phyloP scores from a whole-genome alignment of 495 filamentous ascomycete species.

The Apiosordaria backusii region DNA sequence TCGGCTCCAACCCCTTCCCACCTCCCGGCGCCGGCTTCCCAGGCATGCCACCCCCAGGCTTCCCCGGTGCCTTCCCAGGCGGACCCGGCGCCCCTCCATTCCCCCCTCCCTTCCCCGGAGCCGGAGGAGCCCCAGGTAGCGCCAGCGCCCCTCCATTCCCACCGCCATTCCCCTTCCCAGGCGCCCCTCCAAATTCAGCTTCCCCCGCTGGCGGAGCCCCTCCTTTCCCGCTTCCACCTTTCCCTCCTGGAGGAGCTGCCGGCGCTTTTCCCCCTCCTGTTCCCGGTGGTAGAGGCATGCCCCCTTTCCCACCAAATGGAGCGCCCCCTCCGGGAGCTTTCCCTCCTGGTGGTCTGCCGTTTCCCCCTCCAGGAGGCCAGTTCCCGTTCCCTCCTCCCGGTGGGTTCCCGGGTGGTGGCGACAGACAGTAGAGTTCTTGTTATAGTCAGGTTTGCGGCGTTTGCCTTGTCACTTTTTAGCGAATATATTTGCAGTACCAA shows the following conservation, averaged over 20 bases:
- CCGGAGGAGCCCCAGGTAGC: neutral
- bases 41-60: constrained; percentile 31
- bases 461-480: too few relatives aligned
- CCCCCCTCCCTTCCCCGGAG: constrained; percentile 13
- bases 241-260: constrained; percentile 5
- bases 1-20: constrained; percentile 38
- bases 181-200: constrained; percentile 8
- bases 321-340: neutral
- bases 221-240: constrained; percentile 18
- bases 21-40: constrained; percentile 49
- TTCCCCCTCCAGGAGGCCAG: neutral
- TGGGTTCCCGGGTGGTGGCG: constrained; percentile 28
- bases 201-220: neutral
- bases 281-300: constrained; percentile 37
- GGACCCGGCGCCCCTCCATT: constrained; percentile 36
- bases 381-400: constrained; percentile 41
- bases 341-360: constrained; percentile 13
- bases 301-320: constrained; percentile 34
- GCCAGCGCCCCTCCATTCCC: constrained; percentile 12
- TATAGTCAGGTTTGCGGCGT: too few relatives aligned
- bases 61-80: constrained; percentile 34
- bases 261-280: constrained; percentile 38
- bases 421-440: neutral
- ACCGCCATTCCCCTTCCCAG: constrained; percentile 15
- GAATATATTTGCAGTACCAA: too few relatives aligned